Conservation (phyloP, 2,329 filamentous ascomycete genomes). For the Lasiodiplodia sp. region DNA sequence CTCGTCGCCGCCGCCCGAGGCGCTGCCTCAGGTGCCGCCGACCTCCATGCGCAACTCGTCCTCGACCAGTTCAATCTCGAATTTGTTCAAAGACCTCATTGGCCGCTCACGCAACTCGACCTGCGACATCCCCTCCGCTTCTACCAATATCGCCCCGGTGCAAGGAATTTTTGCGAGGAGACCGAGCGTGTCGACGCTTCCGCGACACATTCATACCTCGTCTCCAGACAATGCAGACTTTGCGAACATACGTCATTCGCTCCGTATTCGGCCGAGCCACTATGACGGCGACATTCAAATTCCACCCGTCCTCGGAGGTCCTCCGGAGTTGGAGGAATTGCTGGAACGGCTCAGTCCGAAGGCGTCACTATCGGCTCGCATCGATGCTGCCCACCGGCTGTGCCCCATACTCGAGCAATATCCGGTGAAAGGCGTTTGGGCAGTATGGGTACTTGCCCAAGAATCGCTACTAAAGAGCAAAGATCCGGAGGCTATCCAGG, state of each 20-base stretch:
- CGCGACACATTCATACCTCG: conserved; percentile 17
- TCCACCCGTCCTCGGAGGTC: conserved; percentile 40
- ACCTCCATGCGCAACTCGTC: conserved; percentile 23
- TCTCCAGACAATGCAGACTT: conserved; percentile 18
- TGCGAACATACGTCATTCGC: conserved; percentile 18
- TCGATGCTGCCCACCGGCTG: conserved; percentile 43
- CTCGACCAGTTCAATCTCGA: conserved; percentile 27
- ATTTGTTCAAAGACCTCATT: conserved; percentile 26
- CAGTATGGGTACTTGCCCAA: conserved; percentile 47
- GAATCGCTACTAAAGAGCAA: conserved; percentile 47
- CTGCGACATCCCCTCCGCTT: conserved; percentile 9
- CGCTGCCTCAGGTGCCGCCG: conserved; percentile 21
- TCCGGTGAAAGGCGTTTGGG: conserved; percentile 45
- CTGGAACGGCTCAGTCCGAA: conserved; percentile 40
- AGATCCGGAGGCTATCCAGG: conserved; percentile 42
- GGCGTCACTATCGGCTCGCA: conserved; percentile 40
- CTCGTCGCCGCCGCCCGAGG: conserved; percentile 28
- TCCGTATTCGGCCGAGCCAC: conserved; percentile 18
- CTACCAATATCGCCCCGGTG: conserved; percentile 21
- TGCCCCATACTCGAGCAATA: conserved; percentile 45
- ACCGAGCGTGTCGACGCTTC: conserved; percentile 18
- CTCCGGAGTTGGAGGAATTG: conserved; percentile 44
- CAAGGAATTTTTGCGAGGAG: conserved; percentile 28
- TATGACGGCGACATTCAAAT: conserved; percentile 24
- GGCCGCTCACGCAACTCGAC: conserved; percentile 21